Conservation (phyloP, 2,329 filamentous ascomycete genomes). For the Neopestalotiopsis sp. region DNA sequence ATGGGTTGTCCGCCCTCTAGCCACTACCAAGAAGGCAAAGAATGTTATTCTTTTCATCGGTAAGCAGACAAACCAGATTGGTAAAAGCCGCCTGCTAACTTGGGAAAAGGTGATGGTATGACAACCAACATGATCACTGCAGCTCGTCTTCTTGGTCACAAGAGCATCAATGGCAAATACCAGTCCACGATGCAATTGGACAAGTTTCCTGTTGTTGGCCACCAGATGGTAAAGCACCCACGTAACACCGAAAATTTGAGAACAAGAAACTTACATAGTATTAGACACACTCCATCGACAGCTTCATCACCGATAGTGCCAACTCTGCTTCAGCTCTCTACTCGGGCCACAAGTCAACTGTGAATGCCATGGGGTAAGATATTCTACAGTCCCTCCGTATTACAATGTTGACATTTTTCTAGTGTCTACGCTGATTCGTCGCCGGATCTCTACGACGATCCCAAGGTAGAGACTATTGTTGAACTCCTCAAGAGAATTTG, state of each 20-base stretch:
- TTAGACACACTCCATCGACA: conserved; percentile 80
- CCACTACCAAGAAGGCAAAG: conserved; percentile 76
- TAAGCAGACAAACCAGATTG: conserved; percentile 40
- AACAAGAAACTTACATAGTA: neutral
- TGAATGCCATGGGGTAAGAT: conserved; percentile 75
- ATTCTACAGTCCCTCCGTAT: no score
- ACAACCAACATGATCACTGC: conserved; percentile 82
- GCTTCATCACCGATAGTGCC: conserved; percentile 85
- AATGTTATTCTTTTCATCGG: conserved; percentile 88
- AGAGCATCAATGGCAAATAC: conserved; percentile 85
- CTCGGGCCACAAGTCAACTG: conserved; percentile 81
- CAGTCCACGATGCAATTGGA: conserved; percentile 78
- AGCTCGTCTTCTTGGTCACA: conserved; percentile 80
- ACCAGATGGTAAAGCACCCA: conserved; percentile 68
- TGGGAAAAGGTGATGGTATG: conserved; percentile 58
- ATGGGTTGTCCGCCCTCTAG: conserved; percentile 77
- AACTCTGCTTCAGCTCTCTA: conserved; percentile 85
- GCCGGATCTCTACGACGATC: conserved; percentile 76
- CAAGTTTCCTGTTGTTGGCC: conserved; percentile 83
- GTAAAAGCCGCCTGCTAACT: conserved; percentile 27
- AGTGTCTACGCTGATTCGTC: conserved; percentile 80
- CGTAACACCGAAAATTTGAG: neutral
- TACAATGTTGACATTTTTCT: neutral
- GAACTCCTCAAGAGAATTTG: conserved; percentile 77
- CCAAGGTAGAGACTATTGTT: conserved; percentile 84